These are phyloP conservation scores for Petunia hybrid DNA, from an alignment of 305 asterid genomes.

Conservation along the genomic window DNA sequence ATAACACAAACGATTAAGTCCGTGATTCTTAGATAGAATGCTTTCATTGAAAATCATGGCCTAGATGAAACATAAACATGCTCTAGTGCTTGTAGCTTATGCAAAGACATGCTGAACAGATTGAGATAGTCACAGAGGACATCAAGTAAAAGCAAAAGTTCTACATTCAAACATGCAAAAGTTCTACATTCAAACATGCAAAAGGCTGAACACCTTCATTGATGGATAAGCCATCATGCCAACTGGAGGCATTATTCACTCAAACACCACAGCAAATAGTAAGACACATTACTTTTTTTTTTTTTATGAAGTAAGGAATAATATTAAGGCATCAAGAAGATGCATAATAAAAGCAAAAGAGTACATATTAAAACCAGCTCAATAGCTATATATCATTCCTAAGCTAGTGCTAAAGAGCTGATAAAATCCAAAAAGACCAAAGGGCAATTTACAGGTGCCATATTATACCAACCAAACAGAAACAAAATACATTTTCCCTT, in stretches of 20 bases:
- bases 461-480: too few relatives aligned
- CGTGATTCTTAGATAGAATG: neutral
- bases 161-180: neutral
- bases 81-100: neutral
- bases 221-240: conserved; percentile 6
- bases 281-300: neutral
- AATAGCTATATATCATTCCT: too few relatives aligned
- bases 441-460: too few relatives aligned
- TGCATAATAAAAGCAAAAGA: too few relatives aligned
- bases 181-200: neutral
- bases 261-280: neutral
- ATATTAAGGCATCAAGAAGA: too few relatives aligned
- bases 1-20: conserved; percentile 22
- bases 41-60: neutral
- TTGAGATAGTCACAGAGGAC: neutral
- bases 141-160: neutral
- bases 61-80: neutral
- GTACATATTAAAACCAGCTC: too few relatives aligned
- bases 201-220: neutral
- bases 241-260: neutral
- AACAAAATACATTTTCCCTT: too few relatives aligned
- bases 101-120: conserved; percentile 15
- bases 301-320: too few relatives aligned
- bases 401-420: too few relatives aligned
- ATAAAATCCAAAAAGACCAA: too few relatives aligned